A percentile compares a stretch with the other conserved stretches of the same genome.
phyloP scores from a whole-genome alignment of 2,329 filamentous ascomycete genomes.

The Sphaerulina vaccinii region DNA sequence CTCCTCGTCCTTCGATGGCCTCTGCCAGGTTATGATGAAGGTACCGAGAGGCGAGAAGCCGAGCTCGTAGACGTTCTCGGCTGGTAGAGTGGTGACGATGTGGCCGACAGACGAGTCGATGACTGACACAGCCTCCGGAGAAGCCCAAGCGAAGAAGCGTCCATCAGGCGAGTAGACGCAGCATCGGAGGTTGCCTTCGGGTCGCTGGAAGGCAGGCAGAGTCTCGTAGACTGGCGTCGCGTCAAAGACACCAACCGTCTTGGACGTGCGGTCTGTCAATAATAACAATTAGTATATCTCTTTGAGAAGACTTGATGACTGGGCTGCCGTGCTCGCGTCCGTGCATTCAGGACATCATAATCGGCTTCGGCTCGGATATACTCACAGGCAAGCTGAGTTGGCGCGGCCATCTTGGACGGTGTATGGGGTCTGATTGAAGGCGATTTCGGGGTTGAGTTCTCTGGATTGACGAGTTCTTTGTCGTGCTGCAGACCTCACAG shows the following conservation, averaged over 20 bases:
- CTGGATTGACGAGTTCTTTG: constrained; percentile 18
- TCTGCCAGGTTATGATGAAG: constrained; percentile 95
- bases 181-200: constrained; percentile 91
- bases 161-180: constrained; percentile 94
- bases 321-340: too few relatives aligned
- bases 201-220: constrained; percentile 76
- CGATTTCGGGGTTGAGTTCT: too few relatives aligned
- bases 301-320: too few relatives aligned
- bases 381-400: constrained; percentile 55
- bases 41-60: constrained; percentile 91
- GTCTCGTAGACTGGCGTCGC: constrained; percentile 83
- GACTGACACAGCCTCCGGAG: constrained; percentile 80
- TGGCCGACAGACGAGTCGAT: constrained; percentile 77
- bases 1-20: constrained; percentile 85
- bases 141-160: constrained; percentile 93
- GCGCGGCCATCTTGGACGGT: not conserved
- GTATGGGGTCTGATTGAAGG: too few relatives aligned
- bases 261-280: constrained; percentile 76
- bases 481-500: constrained; percentile 19
- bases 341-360: too few relatives aligned
- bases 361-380: too few relatives aligned
- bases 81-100: constrained; percentile 70
- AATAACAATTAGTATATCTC: constrained; percentile 12
- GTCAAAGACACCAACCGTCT: constrained; percentile 91
- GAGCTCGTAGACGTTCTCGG: constrained; percentile 86